Percentiles rank a stretch among this genome's conserved stretches.
Conservation (phyloP, 768 basidiomycete species). For the Suillus subalutaceus region DNA sequence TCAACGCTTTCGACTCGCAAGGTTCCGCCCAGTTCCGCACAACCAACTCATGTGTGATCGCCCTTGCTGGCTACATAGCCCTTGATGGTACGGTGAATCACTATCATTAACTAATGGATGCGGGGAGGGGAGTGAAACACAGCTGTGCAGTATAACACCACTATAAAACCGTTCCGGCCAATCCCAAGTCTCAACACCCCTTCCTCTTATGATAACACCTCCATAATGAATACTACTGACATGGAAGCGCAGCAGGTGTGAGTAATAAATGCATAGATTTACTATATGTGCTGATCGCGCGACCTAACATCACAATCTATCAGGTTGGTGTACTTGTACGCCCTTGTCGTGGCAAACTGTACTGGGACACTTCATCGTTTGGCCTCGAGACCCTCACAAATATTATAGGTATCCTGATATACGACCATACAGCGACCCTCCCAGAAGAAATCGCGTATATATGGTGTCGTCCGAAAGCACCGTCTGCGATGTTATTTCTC, state of each 20-base stretch:
- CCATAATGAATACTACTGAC: background rate
- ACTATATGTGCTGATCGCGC: background rate
- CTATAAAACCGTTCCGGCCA: background rate
- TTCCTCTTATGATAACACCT: background rate
- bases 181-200: background rate
- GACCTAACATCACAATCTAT: background rate
- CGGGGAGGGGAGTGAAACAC: background rate
- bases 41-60: background rate
- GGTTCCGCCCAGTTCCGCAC: background rate
- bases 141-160: background rate
- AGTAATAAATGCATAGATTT: background rate
- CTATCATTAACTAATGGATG: background rate
- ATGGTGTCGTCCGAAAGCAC: constrained; percentile 45
- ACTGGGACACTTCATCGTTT: background rate
- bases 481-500: constrained; percentile 48
- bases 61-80: background rate
- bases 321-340: constrained; percentile 8
- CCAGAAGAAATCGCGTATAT: constrained; percentile 44
- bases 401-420: constrained; percentile 29
- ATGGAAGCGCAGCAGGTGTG: background rate
- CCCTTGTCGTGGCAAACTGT: background rate
- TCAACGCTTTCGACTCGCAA: background rate
- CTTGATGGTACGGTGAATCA: background rate
- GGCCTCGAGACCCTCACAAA: no score
- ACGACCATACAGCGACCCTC: constrained; percentile 34